Evolutionary conservation across 129 eudicot genomes (phyloP).

Genomic region (Pittosporum tobira): DNA sequence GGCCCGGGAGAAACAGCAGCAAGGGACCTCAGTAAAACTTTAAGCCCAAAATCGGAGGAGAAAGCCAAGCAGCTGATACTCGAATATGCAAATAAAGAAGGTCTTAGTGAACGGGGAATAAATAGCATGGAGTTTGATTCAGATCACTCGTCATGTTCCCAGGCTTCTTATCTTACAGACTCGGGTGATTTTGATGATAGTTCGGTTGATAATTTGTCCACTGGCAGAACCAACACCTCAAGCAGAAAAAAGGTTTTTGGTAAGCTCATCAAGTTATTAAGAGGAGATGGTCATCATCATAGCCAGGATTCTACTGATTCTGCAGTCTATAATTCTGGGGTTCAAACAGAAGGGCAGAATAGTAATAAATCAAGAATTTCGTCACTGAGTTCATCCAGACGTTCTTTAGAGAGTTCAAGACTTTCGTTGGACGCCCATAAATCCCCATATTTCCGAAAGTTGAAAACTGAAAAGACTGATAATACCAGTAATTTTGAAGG

Average conservation of each 20-base stretch:
- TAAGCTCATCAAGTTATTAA: slow-evolving; percentile 39
- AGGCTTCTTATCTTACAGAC: slow-evolving; percentile 42
- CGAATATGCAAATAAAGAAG: slow-evolving; percentile 72
- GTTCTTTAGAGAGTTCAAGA: slow-evolving; percentile 1
- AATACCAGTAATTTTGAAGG: slow-evolving; percentile 11
- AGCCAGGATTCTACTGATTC: slow-evolving; percentile 18
- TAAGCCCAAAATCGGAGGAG: slow-evolving; percentile 67
- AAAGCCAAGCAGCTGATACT: slow-evolving; percentile 72
- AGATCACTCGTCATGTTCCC: slow-evolving; percentile 55
- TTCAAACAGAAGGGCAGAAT: not conserved
- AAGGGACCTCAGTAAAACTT: slow-evolving; percentile 58
- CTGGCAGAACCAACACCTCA: slow-evolving; percentile 18
- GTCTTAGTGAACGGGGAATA: slow-evolving; percentile 22
- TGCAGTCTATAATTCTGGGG: slow-evolving; percentile 6
- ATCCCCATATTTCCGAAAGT: slow-evolving; percentile 10
- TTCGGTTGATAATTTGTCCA: slow-evolving; percentile 12
- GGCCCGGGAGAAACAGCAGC: slow-evolving; percentile 61
- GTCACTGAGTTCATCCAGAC: slow-evolving; percentile 31
- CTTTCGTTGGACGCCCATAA: slow-evolving; percentile 22
- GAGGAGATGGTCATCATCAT: slow-evolving; percentile 39
- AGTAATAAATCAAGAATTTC: slow-evolving; percentile 22
- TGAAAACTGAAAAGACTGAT: slow-evolving; percentile 3
- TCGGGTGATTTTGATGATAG: slow-evolving; percentile 42
- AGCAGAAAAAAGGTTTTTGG: slow-evolving; percentile 39
- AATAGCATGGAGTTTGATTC: slow-evolving; percentile 34